phyloP scores from a whole-genome alignment of 2,329 filamentous ascomycete species.

The Xylariales sp. region DNA sequence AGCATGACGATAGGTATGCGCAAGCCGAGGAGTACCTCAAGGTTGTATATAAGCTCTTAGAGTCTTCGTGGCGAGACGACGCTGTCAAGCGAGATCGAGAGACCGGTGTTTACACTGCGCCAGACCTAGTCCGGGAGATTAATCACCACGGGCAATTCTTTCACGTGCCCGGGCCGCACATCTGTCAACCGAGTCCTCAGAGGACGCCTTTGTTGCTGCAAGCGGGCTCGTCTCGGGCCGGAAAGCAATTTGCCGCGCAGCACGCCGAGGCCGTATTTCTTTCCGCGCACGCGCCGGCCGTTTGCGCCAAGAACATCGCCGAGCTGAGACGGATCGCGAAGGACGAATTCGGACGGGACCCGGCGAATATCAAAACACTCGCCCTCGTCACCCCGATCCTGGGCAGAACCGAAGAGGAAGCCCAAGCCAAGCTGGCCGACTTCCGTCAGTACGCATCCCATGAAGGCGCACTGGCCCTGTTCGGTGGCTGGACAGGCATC shows the following conservation, averaged over 20 bases:
- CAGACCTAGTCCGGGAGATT: constrained; percentile 69
- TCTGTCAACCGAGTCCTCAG: constrained; percentile 74
- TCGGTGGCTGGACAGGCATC: constrained; percentile 78
- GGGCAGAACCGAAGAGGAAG: constrained; percentile 73
- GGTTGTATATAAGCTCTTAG: constrained; percentile 74
- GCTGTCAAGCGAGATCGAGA: constrained; percentile 71
- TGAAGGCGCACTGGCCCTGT: constrained; percentile 75
- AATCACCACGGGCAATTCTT: constrained; percentile 74
- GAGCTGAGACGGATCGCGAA: constrained; percentile 70
- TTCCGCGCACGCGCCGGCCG: constrained; percentile 70
- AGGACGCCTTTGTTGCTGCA: constrained; percentile 76
- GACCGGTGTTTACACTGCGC: constrained; percentile 66
- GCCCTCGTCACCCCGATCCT: constrained; percentile 74
- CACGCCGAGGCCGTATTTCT: constrained; percentile 80
- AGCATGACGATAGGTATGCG: constrained; percentile 74
- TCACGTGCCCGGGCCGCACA: constrained; percentile 71
- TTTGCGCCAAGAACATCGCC: constrained; percentile 70
- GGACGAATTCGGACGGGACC: constrained; percentile 66
- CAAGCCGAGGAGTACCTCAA: constrained; percentile 73
- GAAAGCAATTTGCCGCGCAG: constrained; percentile 74
- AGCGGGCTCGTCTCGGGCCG: constrained; percentile 74
- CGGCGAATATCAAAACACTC: constrained; percentile 72
- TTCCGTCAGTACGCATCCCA: constrained; percentile 68
- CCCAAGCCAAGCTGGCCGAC: constrained; percentile 70
- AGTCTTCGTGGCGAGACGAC: constrained; percentile 75